Base-by-base conservation (phyloP, 768 basidiomycete species). In the Russula abietina region DNA sequence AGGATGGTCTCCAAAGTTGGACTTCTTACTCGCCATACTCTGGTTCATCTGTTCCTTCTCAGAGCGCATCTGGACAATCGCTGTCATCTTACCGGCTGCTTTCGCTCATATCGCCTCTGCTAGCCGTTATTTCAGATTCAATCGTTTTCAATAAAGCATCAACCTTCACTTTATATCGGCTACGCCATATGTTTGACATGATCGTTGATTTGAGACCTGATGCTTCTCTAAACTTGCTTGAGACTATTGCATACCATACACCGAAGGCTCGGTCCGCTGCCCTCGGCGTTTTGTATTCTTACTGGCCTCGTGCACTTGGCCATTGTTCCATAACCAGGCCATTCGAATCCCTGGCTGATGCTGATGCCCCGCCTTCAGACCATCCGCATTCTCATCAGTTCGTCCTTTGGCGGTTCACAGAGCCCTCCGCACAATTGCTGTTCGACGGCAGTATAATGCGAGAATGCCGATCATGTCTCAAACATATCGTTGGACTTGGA, bases 231-330 rank as follows among this genome's bases (percentile, higher is more conserved):
- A 91, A 93, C 72, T 60, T 90, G 1, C 78, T 94, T 11, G 83
- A 89, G 64, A 78, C 91, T 36, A 75, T 85, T 32, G 89, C 89
- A 14, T 86, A 87, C 70, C 83, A 86, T 57, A 79, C 83, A 4
- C 71, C 80, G 8, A 77, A 72, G 57, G 79, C 86, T 26, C 77
- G 88, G 30, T 77, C 78, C 49, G 71, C 75, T 26, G 89, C 88
- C 11, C 72, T 86, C 64, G 72, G 76, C 41, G 71, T 87, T 7
- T 73, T 94, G 26, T 71, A 76, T 11, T 80, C 80, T 7, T 79
- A 86, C 61, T 93, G 87, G 86, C 88, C 89, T 1, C 78, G 78
- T 54, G 77, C 84, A 3, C 69, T 86, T 33, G 91, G 91, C 0
- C 91, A 93, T 73, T 74, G 81, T 43, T 71, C 80, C 22, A 73